Evolutionary conservation across 805 yeast species (phyloP).

Genomic region (Candida golubevii): DNA sequence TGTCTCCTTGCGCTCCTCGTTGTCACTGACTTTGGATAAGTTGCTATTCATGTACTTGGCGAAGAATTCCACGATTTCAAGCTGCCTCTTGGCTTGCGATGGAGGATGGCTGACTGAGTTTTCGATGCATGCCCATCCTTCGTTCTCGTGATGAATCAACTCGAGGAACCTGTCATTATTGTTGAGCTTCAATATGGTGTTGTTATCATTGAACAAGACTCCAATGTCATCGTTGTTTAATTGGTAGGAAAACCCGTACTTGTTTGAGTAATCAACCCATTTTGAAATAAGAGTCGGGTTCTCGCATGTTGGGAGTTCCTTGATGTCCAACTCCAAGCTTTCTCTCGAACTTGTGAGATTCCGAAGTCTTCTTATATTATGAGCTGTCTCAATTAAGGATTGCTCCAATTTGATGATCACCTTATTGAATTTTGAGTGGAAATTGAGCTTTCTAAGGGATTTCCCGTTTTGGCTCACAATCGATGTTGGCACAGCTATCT

Average conservation of each 20-base stretch:
- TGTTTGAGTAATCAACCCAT: constrained; percentile 97
- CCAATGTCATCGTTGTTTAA: constrained; percentile 87
- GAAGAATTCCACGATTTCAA: constrained; percentile 84
- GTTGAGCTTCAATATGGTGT: constrained; percentile 69
- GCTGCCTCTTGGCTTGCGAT: constrained; percentile 55
- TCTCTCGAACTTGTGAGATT: constrained; percentile 27
- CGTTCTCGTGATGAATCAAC: constrained; percentile 42
- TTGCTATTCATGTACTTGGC: constrained; percentile 90
- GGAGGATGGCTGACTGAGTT: constrained; percentile 43
- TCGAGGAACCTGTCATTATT: constrained; percentile 65
- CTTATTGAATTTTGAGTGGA: constrained; percentile 35
- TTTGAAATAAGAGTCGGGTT: constrained; percentile 77
- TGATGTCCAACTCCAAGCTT: constrained; percentile 23
- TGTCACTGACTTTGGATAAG: constrained; percentile 72
- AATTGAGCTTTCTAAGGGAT: constrained; percentile 35
- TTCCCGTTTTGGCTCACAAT: constrained; percentile 22
- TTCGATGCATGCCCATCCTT: constrained; percentile 46
- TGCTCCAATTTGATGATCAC: constrained; percentile 37
- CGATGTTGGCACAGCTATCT: constrained; percentile 42
- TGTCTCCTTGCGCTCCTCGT: constrained; percentile 57
- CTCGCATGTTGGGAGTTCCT: constrained; percentile 41
- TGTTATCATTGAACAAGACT: constrained; percentile 80
- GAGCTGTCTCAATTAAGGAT: constrained; percentile 33
- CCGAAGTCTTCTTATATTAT: constrained; percentile 41
- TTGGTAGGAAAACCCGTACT: constrained; percentile 93